phyloP scores from a whole-genome alignment of 306 rosid genomes.

The Cajanus cajan region DNA sequence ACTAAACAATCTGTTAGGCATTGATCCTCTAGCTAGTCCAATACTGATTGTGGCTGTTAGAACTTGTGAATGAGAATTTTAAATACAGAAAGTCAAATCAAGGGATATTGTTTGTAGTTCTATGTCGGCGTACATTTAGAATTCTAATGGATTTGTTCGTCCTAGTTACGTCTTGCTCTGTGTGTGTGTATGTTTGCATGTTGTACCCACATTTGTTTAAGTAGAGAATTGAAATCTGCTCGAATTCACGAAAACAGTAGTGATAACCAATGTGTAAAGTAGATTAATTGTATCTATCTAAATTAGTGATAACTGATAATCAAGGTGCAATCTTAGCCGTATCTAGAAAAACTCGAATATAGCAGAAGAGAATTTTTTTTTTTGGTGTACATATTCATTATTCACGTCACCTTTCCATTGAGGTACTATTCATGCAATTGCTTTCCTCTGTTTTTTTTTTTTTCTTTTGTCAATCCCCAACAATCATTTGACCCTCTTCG shows the following conservation, averaged over 20 bases:
- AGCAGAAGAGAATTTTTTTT: too few species aligned
- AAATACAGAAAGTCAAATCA: background rate
- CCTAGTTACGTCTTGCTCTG: background rate
- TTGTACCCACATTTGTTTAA: background rate
- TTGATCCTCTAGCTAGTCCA: background rate
- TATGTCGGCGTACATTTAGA: background rate
- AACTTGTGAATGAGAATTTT: background rate
- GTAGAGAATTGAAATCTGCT: background rate
- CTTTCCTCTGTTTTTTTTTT: too few species aligned
- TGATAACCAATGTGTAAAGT: background rate
- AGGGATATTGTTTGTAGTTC: background rate
- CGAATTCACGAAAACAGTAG: background rate
- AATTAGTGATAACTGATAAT: too few species aligned
- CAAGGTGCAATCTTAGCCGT: too few species aligned
- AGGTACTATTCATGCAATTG: too few species aligned
- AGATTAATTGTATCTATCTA: too few species aligned
- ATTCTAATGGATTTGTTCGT: background rate
- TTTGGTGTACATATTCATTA: too few species aligned
- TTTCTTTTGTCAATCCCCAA: too few species aligned
- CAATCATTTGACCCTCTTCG: too few species aligned
- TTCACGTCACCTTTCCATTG: too few species aligned
- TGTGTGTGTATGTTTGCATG: background rate
- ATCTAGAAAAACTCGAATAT: too few species aligned
- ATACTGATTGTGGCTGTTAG: background rate
- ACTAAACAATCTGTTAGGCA: background rate